These are phyloP conservation scores for Cladosporium colombiae DNA, from an alignment of 2,329 filamentous ascomycete genomes.

Conservation along the genomic window DNA sequence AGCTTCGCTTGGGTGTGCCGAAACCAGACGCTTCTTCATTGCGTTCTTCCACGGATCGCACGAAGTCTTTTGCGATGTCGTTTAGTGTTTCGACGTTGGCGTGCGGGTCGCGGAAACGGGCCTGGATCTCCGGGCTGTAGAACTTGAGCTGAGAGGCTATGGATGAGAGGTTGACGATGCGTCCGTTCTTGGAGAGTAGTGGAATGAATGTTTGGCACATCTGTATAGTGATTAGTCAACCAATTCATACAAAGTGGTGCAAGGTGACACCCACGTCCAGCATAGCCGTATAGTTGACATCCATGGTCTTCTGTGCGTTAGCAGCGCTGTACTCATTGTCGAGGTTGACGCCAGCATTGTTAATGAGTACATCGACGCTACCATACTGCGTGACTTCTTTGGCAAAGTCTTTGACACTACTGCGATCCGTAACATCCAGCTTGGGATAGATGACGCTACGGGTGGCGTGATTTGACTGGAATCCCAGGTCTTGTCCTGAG, in stretches of 20 bases:
- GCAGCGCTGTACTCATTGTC: conserved; percentile 32
- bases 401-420: conserved; percentile 34
- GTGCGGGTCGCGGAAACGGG: conserved; percentile 30
- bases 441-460: conserved; percentile 33
- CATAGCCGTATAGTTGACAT: conserved; percentile 40
- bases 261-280: conserved; percentile 31
- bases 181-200: conserved; percentile 30
- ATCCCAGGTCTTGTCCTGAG: conserved; percentile 33
- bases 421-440: conserved; percentile 34
- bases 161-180: conserved; percentile 42
- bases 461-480: conserved; percentile 23
- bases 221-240: conserved; percentile 13
- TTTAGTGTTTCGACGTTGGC: conserved; percentile 32
- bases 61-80: conserved; percentile 31
- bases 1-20: conserved; percentile 31
- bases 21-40: conserved; percentile 34
- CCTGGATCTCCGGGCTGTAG: conserved; percentile 32
- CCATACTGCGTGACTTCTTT: conserved; percentile 30
- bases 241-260: not conserved
- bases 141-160: conserved; percentile 34
- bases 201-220: conserved; percentile 39
- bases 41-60: conserved; percentile 16
- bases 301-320: conserved; percentile 36
- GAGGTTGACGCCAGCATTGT: conserved; percentile 41
- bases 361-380: conserved; percentile 39